These are phyloP conservation scores for Suillus tomentosus DNA, from an alignment of 768 basidiomycete genomes.

Conservation along the genomic window DNA sequence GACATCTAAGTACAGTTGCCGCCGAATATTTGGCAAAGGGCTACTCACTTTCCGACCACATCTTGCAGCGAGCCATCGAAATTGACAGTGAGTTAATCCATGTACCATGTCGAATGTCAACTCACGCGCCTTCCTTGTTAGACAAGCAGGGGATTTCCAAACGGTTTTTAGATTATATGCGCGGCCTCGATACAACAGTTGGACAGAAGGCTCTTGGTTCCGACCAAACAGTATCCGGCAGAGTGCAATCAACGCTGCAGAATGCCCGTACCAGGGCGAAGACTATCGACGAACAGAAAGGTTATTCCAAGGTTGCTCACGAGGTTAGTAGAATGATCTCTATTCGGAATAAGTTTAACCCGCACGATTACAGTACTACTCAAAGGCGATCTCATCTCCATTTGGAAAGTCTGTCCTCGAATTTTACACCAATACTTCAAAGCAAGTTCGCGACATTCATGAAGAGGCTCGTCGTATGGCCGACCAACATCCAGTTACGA, in stretches of 20 bases:
- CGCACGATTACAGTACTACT: conserved; percentile 65
- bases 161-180: conserved; percentile 80
- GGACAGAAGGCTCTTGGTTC: conserved; percentile 75
- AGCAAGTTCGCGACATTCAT: conserved; percentile 90
- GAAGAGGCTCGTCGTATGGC: conserved; percentile 89
- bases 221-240: conserved; percentile 77
- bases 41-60: conserved; percentile 75
- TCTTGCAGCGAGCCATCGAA: conserved; percentile 80
- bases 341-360: conserved; percentile 3
- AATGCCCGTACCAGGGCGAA: conserved; percentile 70
- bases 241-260: conserved; percentile 63
- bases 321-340: conserved; percentile 49
- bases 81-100: conserved; percentile 55
- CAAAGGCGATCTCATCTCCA: conserved; percentile 71
- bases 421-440: conserved; percentile 89
- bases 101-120: neutral
- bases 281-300: conserved; percentile 81
- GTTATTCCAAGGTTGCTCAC: conserved; percentile 64
- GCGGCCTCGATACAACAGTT: conserved; percentile 65
- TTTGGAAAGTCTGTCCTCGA: conserved; percentile 71
- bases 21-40: conserved; percentile 95
- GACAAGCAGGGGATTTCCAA: conserved; percentile 87
- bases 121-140: conserved; percentile 25
- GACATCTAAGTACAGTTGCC: conserved; percentile 53
- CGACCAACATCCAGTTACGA: conserved; percentile 33